Percentiles rank a stretch among this genome's conserved stretches.
Evolutionary conservation across 2,329 filamentous ascomycete species (phyloP).

Genomic region (Stromatinia cepivora): DNA sequence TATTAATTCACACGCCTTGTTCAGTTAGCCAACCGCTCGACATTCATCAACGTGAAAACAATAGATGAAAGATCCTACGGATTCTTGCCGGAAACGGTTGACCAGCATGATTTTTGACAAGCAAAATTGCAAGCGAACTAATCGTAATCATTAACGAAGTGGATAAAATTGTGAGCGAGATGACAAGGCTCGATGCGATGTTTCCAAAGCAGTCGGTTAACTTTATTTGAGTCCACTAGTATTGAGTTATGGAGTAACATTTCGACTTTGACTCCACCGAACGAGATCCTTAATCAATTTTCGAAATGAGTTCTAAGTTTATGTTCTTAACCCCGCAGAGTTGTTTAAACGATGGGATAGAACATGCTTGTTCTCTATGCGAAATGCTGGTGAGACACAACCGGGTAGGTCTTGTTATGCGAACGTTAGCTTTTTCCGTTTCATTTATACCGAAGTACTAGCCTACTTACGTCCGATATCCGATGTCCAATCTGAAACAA

Average conservation of each 20-base stretch:
- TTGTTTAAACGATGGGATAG: conserved; percentile 6
- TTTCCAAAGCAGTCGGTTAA: conserved; percentile 8
- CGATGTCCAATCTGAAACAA: background rate
- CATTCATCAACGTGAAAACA: background rate
- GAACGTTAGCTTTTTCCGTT: background rate
- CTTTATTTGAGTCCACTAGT: conserved; percentile 12
- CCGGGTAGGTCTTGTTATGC: background rate
- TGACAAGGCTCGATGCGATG: conserved; percentile 13
- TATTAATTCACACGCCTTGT: background rate
- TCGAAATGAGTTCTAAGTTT: background rate
- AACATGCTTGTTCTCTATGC: background rate
- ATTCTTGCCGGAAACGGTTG: background rate
- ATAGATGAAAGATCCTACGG: background rate
- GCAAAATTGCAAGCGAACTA: conserved; percentile 5
- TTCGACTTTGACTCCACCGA: conserved; percentile 3
- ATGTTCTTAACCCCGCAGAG: background rate
- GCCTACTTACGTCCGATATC: background rate
- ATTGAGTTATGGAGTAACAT: background rate
- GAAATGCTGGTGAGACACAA: background rate
- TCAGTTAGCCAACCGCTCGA: conserved; percentile 12
- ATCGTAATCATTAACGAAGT: background rate
- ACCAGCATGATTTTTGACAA: background rate
- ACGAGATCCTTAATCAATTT: conserved; percentile 17
- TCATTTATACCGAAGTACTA: background rate
- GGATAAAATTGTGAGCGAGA: background rate